Evolutionary conservation across 345 rosid species (phyloP).

Genomic region (Ailanthus altissimus): DNA sequence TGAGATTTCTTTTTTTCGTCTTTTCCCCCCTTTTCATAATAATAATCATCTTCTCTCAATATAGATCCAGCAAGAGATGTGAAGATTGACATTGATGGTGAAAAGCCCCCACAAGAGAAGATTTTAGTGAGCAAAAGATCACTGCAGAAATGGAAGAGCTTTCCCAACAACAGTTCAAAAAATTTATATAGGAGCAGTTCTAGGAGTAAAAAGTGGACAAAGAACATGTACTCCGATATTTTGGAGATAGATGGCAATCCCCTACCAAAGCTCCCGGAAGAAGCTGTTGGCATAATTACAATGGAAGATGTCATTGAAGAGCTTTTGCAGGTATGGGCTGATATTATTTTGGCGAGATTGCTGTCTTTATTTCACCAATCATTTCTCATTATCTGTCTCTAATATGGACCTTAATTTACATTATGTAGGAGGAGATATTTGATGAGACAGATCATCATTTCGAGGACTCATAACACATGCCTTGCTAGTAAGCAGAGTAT

Average conservation of each 20-base stretch:
- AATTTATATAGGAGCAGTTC: conserved; percentile 44
- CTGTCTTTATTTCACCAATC: background rate
- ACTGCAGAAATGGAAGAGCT: conserved; percentile 82
- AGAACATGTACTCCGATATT: conserved; percentile 69
- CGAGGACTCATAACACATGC: conserved; percentile 58
- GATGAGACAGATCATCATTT: conserved; percentile 92
- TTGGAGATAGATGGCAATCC: conserved; percentile 59
- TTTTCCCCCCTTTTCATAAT: background rate
- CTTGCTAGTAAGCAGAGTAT: background rate
- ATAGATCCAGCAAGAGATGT: conserved; percentile 55
- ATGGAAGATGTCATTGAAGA: conserved; percentile 99
- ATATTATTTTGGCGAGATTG: background rate
- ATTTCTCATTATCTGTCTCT: background rate
- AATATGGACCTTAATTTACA: conserved; percentile 1
- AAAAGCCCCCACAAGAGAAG: conserved; percentile 49
- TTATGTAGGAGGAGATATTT: conserved; percentile 82
- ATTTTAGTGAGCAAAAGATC: conserved; percentile 57
- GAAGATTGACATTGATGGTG: conserved; percentile 58
- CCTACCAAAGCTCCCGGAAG: conserved; percentile 76
- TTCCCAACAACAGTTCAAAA: conserved; percentile 50
- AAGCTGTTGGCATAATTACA: conserved; percentile 88
- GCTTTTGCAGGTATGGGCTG: conserved; percentile 67
- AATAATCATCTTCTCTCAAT: background rate
- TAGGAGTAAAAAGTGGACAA: conserved; percentile 80
- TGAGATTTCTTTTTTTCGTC: background rate